A percentile compares a stretch with the other conserved stretches of the same genome.
phyloP scores from a whole-genome alignment of 2,329 filamentous ascomycete species.

The Aspergillus phoenicis region DNA sequence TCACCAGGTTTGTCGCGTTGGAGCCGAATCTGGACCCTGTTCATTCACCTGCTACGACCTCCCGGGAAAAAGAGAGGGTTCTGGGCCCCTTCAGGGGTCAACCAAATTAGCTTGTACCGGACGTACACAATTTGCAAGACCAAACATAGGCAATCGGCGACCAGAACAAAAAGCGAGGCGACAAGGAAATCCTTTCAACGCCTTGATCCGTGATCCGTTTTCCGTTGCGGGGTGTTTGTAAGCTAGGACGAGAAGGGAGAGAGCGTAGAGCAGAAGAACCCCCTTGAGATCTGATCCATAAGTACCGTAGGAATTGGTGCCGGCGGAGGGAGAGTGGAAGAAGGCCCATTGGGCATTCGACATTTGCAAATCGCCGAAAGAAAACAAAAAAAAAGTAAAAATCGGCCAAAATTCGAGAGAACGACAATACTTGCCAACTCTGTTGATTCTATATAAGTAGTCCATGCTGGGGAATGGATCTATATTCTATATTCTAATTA shows the following conservation, averaged over 20 bases:
- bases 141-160: background rate
- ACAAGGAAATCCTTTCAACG: constrained; percentile 2
- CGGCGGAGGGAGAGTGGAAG: no score
- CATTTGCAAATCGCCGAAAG: no score
- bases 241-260: background rate
- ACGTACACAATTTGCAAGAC: background rate
- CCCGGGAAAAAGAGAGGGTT: background rate
- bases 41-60: constrained; percentile 7
- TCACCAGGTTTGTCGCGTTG: constrained; percentile 11
- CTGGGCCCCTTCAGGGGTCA: constrained; percentile 10
- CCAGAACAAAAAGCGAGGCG: background rate
- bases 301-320: background rate
- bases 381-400: no score
- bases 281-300: background rate
- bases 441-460: background rate
- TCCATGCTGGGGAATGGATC: background rate
- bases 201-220: background rate
- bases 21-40: constrained; percentile 16
- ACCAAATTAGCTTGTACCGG: constrained; percentile 5
- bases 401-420: background rate
- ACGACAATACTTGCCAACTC: background rate
- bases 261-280: background rate
- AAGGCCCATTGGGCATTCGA: background rate
- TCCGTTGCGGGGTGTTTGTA: background rate
- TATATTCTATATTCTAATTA: background rate